Conservation (phyloP, 2,329 filamentous ascomycete species). For the Penicillium hesseltinei region DNA sequence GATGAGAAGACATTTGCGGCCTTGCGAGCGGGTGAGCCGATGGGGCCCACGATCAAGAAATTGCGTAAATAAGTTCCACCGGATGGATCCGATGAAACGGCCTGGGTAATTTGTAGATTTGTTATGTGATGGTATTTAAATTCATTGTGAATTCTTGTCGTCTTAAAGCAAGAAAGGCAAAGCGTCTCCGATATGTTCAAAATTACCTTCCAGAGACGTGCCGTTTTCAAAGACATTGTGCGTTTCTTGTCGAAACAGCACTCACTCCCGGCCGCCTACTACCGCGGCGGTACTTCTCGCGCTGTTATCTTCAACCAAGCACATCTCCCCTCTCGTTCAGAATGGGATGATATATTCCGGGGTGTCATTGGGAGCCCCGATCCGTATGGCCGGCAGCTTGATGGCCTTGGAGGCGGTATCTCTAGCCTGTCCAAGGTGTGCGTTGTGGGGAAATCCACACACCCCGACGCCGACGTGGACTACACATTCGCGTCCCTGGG, state of each 20-base stretch:
- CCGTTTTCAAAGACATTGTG: no score
- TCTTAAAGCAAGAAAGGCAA: no score
- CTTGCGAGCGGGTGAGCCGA: no score
- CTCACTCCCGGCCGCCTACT: slow-evolving; percentile 56
- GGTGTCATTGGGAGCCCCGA: slow-evolving; percentile 65
- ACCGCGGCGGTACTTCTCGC: slow-evolving; percentile 67
- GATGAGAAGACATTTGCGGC: no score
- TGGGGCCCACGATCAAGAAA: no score
- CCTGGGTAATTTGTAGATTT: no score
- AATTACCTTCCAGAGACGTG: no score
- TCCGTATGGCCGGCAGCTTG: slow-evolving; percentile 64
- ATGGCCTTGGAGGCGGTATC: slow-evolving; percentile 68
- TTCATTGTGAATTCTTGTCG: no score
- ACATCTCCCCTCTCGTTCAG: slow-evolving; percentile 49
- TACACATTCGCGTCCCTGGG: slow-evolving; percentile 72
- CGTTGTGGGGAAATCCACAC: slow-evolving; percentile 56
- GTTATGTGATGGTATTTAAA: no score
- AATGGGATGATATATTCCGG: slow-evolving; percentile 57
- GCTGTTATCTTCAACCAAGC: slow-evolving; percentile 58
- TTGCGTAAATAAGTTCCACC: no score
- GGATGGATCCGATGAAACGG: no score
- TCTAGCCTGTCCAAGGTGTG: slow-evolving; percentile 71
- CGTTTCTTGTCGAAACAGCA: slow-evolving; percentile 21
- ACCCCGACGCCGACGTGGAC: slow-evolving; percentile 58
- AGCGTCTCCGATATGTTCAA: no score